Conservation (phyloP, 2,329 filamentous ascomycete genomes). For the Tolypocladium tropicale region DNA sequence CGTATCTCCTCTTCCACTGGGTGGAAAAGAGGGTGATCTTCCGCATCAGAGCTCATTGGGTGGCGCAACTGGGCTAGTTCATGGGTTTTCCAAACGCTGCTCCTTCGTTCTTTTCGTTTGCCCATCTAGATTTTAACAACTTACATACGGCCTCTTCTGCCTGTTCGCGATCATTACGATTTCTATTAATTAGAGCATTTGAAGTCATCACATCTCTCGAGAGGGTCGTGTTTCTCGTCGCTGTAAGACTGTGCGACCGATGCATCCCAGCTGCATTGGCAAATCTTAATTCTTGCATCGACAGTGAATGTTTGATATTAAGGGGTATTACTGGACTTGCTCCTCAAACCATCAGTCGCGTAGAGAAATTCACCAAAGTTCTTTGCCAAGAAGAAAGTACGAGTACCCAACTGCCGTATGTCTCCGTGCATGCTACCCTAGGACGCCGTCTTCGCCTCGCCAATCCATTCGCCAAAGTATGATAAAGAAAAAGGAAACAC, state of each 20-base stretch:
- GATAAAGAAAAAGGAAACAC: not conserved
- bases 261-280: not conserved
- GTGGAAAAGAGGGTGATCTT: not conserved
- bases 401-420: not conserved
- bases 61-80: not conserved
- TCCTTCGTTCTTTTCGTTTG: not conserved
- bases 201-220: not conserved
- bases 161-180: not conserved
- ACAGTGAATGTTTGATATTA: not conserved
- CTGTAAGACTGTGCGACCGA: not conserved
- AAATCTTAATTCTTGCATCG: too few relatives aligned
- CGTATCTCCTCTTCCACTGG: not conserved
- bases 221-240: not conserved
- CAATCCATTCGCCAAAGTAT: not conserved
- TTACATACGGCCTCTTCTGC: not conserved
- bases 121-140: not conserved
- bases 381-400: not conserved
- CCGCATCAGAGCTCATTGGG: not conserved
- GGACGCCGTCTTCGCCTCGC: constrained; percentile 4
- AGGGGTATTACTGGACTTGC: not conserved
- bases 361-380: not conserved
- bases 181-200: not conserved
- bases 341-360: not conserved
- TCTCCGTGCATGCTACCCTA: not conserved
- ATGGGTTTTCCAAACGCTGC: not conserved